A percentile compares a stretch with the other conserved stretches of the same genome.
Conservation (phyloP, 345 rosid genomes). For the Aegle marmelos region DNA sequence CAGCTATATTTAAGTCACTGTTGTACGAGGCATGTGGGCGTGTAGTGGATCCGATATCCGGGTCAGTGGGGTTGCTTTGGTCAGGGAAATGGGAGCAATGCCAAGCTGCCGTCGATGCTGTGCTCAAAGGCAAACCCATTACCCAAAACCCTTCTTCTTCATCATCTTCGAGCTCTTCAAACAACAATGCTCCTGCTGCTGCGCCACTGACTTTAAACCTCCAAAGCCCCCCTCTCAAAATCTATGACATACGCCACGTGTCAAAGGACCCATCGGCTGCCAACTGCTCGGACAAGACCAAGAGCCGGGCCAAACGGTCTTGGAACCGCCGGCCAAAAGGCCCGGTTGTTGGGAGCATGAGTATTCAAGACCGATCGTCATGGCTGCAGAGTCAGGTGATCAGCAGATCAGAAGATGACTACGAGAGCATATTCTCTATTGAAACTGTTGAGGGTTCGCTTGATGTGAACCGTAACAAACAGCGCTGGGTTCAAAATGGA, state of each 20-base stretch:
- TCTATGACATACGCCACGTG: conserved; percentile 67
- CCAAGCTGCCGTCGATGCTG: conserved; percentile 62
- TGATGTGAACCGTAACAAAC: neutral
- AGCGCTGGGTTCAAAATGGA: neutral
- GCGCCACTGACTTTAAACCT: neutral
- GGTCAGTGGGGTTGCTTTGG: conserved; percentile 58
- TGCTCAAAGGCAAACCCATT: conserved; percentile 48
- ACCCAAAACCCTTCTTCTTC: conserved; percentile 18
- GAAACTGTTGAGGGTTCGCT: conserved; percentile 33
- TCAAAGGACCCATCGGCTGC: conserved; percentile 29
- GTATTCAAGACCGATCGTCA: neutral
- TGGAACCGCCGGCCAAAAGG: neutral
- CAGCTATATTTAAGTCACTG: conserved; percentile 55
- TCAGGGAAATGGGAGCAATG: conserved; percentile 66
- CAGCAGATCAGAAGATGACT: conserved; percentile 11
- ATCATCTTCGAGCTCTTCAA: neutral
- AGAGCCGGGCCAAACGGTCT: conserved; percentile 28
- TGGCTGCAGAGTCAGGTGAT: conserved; percentile 1
- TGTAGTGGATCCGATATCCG: conserved; percentile 54
- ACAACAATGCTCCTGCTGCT: neutral
- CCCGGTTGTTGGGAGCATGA: neutral
- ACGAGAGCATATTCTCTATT: conserved; percentile 24
- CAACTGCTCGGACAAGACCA: conserved; percentile 12
- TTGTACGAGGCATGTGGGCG: conserved; percentile 73
- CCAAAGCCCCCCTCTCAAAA: conserved; percentile 34